A percentile compares a stretch with the other conserved stretches of the same genome.
These are phyloP conservation scores for Cladosporium sphaerospermum DNA, from an alignment of 2,329 filamentous ascomycete species.

Conservation along the genomic window DNA sequence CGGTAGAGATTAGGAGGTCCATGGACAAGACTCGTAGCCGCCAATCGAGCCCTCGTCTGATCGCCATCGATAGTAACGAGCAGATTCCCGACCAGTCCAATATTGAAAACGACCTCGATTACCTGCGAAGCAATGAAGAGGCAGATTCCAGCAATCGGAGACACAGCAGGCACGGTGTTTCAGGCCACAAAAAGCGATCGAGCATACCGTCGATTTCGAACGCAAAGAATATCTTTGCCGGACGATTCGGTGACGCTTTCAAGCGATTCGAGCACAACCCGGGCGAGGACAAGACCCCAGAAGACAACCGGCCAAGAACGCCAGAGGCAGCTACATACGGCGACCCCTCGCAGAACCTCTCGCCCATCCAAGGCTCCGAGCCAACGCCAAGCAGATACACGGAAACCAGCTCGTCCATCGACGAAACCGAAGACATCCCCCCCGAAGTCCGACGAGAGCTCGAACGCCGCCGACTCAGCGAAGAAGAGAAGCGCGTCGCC, in stretches of 20 bases:
- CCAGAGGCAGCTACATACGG: neutral
- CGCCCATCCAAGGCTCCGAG: conserved; percentile 71
- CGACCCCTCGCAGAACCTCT: conserved; percentile 35
- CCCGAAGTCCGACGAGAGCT: conserved; percentile 87
- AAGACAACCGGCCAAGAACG: neutral
- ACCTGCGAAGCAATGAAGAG: conserved; percentile 68
- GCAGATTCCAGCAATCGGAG: conserved; percentile 46
- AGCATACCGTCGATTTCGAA: conserved; percentile 57
- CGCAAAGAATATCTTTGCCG: conserved; percentile 72
- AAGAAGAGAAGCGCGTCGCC: conserved; percentile 86
- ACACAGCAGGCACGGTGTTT: conserved; percentile 49
- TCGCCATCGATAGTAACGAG: conserved; percentile 25
- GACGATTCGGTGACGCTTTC: conserved; percentile 90
- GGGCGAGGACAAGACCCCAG: conserved; percentile 10
- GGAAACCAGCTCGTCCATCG: conserved; percentile 43
- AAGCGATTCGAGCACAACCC: conserved; percentile 65
- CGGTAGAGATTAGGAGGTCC: conserved; percentile 1
- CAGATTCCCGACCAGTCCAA: conserved; percentile 50
- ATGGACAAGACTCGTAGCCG: conserved; percentile 10
- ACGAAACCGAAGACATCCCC: conserved; percentile 65
- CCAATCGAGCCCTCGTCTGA: conserved; percentile 8
- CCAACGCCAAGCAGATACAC: conserved; percentile 53
- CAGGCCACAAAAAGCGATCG: conserved; percentile 60
- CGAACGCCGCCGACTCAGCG: conserved; percentile 70
- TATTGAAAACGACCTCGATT: conserved; percentile 76